phyloP scores from a whole-genome alignment of 225 moss, liverwort and hornwort genomes.

The Takakia lepidozioides region DNA sequence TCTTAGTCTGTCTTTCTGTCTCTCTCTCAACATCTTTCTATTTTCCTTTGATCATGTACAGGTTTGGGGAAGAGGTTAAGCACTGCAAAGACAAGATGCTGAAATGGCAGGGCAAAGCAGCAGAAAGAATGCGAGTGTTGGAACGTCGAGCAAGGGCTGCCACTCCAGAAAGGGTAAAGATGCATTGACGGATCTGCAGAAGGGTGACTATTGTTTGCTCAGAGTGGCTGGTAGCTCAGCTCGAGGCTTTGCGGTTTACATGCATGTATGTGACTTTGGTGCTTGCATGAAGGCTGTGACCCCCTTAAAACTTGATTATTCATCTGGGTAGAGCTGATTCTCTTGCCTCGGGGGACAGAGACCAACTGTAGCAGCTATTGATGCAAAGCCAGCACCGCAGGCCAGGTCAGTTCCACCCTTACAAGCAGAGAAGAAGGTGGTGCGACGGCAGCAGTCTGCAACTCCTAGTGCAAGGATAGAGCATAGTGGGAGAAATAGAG shows the following conservation, averaged over 20 bases:
- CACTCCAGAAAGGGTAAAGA: too few species aligned
- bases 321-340: too few species aligned
- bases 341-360: slow-evolving; percentile 11
- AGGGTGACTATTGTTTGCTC: too few species aligned
- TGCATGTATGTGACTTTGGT: too few species aligned
- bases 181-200: too few species aligned
- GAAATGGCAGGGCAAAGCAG: slow-evolving; percentile 70
- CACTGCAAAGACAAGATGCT: slow-evolving; percentile 69
- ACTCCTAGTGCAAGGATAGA: slow-evolving; percentile 21
- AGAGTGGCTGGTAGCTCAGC: too few species aligned
- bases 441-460: slow-evolving; percentile 27
- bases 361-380: slow-evolving; percentile 20
- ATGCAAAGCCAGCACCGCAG: slow-evolving; percentile 8
- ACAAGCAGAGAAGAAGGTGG: slow-evolving; percentile 19
- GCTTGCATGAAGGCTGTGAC: too few species aligned
- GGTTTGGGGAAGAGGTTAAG: slow-evolving; percentile 54
- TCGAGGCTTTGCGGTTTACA: too few species aligned
- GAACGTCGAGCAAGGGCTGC: slow-evolving; percentile 41
- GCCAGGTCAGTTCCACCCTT: slow-evolving; percentile 16
- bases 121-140: slow-evolving; percentile 62
- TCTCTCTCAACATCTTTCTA: too few species aligned
- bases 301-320: too few species aligned
- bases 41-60: too few species aligned
- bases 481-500: slow-evolving; percentile 16
- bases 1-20: background rate